A percentile compares a stretch with the other conserved stretches of the same genome.
Evolutionary conservation across 1,284 basidiomycete species (phyloP).

Genomic region (Singerocomus rubriflavus): DNA sequence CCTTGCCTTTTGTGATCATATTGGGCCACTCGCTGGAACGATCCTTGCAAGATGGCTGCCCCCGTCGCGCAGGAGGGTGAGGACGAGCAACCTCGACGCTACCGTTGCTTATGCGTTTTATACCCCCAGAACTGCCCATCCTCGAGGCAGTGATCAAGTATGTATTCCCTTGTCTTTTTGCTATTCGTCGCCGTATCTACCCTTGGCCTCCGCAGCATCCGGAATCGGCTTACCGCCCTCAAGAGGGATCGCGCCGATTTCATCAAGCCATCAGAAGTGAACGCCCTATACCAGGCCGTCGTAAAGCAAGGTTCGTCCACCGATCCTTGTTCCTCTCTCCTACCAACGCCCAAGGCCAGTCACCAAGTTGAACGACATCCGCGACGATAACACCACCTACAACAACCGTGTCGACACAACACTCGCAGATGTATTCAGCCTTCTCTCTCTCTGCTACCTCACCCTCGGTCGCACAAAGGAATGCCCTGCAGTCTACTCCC

Average conservation of each 20-base stretch:
- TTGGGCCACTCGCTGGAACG: background rate
- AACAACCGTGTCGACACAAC: constrained; percentile 92
- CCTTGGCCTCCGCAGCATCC: constrained; percentile 60
- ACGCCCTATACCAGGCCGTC: constrained; percentile 89
- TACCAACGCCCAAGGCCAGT: constrained; percentile 48
- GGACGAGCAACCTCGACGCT: constrained; percentile 2
- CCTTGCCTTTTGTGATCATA: constrained; percentile 36
- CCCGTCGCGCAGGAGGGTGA: constrained; percentile 74
- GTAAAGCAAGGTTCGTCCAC: constrained; percentile 81
- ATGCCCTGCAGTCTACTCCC: constrained; percentile 89
- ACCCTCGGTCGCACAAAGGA: constrained; percentile 93
- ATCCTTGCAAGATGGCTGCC: constrained; percentile 46
- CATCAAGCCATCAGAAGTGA: constrained; percentile 91
- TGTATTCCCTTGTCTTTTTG: constrained; percentile 24
- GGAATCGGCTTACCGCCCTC: constrained; percentile 84
- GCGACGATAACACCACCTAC: constrained; percentile 73
- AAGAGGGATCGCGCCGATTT: constrained; percentile 88
- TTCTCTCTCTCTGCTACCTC: constrained; percentile 89
- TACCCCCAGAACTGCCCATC: constrained; percentile 79
- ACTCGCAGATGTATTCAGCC: constrained; percentile 88
- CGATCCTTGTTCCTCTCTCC: background rate
- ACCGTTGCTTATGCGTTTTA: constrained; percentile 19
- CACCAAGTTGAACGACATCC: constrained; percentile 87
- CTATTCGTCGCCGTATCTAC: constrained; percentile 20
- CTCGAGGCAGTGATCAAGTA: constrained; percentile 94